A percentile compares a stretch with the other conserved stretches of the same genome.
Conservation (phyloP, 805 yeast species). For the Schwanniomyces polymorphus region DNA sequence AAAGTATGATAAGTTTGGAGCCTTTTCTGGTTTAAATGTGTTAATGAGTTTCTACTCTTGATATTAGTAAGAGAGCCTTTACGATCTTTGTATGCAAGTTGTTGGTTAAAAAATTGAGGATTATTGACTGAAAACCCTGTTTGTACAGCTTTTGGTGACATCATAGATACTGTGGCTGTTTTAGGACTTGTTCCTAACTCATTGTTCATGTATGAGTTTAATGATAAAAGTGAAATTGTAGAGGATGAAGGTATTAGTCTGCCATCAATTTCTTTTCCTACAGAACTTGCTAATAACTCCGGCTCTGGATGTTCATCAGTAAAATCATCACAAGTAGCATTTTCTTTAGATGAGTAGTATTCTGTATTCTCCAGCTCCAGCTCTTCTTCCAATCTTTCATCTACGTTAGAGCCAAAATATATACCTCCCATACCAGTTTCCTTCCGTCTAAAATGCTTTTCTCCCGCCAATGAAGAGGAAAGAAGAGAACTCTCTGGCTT, state of each 20-base stretch:
- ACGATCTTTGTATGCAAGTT: conserved; percentile 12
- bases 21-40: conserved; percentile 29
- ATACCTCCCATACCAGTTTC: not conserved
- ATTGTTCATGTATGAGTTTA: conserved; percentile 19
- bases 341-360: not conserved
- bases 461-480: conserved; percentile 27
- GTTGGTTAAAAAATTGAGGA: not conserved
- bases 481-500: conserved; percentile 20
- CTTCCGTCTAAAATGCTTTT: conserved; percentile 6
- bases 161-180: not conserved
- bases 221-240: conserved; percentile 38
- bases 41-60: conserved; percentile 20
- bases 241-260: conserved; percentile 43
- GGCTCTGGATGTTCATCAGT: conserved; percentile 46
- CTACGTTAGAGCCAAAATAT: not conserved
- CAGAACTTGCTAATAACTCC: conserved; percentile 41
- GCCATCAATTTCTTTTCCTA: conserved; percentile 41
- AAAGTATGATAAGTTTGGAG: conserved; percentile 36
- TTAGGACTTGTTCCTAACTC: not conserved
- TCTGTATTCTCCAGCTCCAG: not conserved
- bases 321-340: not conserved
- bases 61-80: conserved; percentile 16
- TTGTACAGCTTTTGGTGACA: conserved; percentile 2
- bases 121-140: not conserved
- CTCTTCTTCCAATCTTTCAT: not conserved